A percentile compares a stretch with the other conserved stretches of the same genome.
These are phyloP conservation scores for Obba rivulosa DNA, from an alignment of 768 basidiomycete genomes.

Conservation along the genomic window DNA sequence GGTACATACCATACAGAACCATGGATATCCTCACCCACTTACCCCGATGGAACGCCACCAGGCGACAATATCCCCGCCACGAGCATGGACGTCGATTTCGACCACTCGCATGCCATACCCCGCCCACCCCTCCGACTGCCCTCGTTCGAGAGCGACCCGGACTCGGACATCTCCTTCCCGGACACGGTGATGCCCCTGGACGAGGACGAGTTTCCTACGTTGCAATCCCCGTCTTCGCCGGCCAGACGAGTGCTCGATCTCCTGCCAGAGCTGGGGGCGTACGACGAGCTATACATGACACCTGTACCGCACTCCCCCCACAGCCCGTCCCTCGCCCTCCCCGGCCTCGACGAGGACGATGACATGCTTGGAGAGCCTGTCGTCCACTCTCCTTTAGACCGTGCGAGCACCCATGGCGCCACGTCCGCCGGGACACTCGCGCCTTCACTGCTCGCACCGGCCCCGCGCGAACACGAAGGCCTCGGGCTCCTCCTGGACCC, in stretches of 20 bases:
- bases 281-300: slow-evolving; percentile 12
- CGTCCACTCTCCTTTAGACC: slow-evolving; percentile 16
- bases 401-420: slow-evolving; percentile 1
- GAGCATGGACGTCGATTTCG: background rate
- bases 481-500: slow-evolving; percentile 22
- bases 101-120: slow-evolving; percentile 2
- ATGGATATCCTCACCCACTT: background rate
- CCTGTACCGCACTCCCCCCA: slow-evolving; percentile 17
- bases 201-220: slow-evolving; percentile 7
- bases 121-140: slow-evolving; percentile 4
- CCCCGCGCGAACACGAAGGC: slow-evolving; percentile 10
- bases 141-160: slow-evolving; percentile 5
- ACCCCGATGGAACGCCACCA: background rate
- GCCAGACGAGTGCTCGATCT: slow-evolving; percentile 9
- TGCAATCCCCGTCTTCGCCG: slow-evolving; percentile 6
- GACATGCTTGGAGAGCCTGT: slow-evolving; percentile 4
- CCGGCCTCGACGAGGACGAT: slow-evolving; percentile 14
- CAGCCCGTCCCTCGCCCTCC: slow-evolving; percentile 1
- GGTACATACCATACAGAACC: background rate
- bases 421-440: slow-evolving; percentile 15
- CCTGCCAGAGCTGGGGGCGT: slow-evolving; percentile 1
- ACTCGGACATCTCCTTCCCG: slow-evolving; percentile 10
- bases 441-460: slow-evolving; percentile 14
- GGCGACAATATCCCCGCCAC: slow-evolving; percentile 1
- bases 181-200: slow-evolving; percentile 16